Evolutionary conservation across 164 flowering plant genomes (phyloP).

Genomic region (Vitis cinerea): DNA sequence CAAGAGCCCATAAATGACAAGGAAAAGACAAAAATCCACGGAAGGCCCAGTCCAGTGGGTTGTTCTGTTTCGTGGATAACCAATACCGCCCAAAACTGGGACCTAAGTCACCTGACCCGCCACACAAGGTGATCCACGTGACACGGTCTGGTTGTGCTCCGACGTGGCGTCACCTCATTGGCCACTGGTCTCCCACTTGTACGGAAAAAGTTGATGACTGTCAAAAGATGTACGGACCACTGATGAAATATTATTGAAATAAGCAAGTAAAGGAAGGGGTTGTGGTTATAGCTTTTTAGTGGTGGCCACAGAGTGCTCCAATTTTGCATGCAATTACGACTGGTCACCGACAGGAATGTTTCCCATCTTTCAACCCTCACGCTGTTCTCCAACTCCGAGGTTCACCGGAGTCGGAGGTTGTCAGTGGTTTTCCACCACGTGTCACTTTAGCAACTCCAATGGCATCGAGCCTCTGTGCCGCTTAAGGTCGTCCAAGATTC

Average conservation of each 20-base stretch:
- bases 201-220: constrained; percentile 5
- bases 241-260: too few species aligned
- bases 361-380: constrained; percentile 4
- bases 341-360: constrained; percentile 35
- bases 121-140: constrained; percentile 18
- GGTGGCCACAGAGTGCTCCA: constrained; percentile 7
- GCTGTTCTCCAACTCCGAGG: constrained; percentile 3
- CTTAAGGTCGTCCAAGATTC: background rate
- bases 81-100: background rate
- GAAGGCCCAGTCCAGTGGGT: too few species aligned
- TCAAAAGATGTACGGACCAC: background rate
- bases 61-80: too few species aligned
- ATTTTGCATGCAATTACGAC: constrained; percentile 12
- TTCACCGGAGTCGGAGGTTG: constrained; percentile 25
- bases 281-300: background rate
- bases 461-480: constrained; percentile 12
- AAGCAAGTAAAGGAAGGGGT: too few species aligned
- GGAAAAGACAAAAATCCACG: background rate
- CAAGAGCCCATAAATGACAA: background rate
- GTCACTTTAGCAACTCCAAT: background rate
- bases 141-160: background rate
- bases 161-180: constrained; percentile 2
- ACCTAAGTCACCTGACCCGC: background rate
- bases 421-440: constrained; percentile 15
- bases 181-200: constrained; percentile 1